These are phyloP conservation scores for Draba incana DNA, from an alignment of 345 rosid species.

Conservation along the genomic window DNA sequence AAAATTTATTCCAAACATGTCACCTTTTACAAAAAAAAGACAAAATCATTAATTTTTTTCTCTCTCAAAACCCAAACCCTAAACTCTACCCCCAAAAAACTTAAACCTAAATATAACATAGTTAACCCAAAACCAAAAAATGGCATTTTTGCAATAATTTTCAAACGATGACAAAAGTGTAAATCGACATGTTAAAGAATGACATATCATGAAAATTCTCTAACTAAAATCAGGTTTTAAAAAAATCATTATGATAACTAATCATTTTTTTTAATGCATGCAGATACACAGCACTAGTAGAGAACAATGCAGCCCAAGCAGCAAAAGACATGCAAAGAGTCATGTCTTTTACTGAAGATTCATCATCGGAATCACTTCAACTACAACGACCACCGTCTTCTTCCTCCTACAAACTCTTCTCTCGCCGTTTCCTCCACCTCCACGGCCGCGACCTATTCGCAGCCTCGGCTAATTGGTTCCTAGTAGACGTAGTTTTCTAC, in stretches of 20 bases:
- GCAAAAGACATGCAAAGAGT: slow-evolving; percentile 70
- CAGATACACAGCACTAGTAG: slow-evolving; percentile 81
- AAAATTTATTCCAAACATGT: no score
- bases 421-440: slow-evolving; percentile 57
- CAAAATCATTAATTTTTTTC: no score
- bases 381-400: slow-evolving; percentile 31
- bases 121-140: no score
- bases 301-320: slow-evolving; percentile 65
- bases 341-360: slow-evolving; percentile 55
- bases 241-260: not conserved
- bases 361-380: slow-evolving; percentile 15
- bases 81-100: no score
- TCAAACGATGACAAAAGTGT: no score
- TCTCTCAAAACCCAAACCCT: no score
- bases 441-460: slow-evolving; percentile 74
- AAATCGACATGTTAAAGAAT: no score
- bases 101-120: no score
- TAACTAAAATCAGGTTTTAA: no score
- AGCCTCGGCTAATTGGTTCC: slow-evolving; percentile 64
- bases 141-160: no score
- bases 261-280: not conserved
- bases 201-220: no score
- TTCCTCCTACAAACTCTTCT: slow-evolving; percentile 53
- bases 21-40: no score
- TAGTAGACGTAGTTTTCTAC: slow-evolving; percentile 70